Conservation (phyloP, 768 basidiomycete species). For the Rhizopogon vinicolor region DNA sequence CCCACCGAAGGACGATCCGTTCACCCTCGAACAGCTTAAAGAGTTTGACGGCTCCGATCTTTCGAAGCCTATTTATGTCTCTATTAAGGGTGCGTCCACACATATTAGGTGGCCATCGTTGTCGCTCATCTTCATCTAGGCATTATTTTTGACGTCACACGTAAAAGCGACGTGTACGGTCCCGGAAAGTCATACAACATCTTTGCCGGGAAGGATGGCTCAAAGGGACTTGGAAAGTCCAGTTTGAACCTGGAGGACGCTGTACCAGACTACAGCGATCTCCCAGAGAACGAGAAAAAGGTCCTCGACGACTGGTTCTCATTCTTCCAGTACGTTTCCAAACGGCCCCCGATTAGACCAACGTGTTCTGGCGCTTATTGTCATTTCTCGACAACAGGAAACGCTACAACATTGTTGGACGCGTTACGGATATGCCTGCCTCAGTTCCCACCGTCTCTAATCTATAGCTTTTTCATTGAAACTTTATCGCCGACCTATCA, state of each 20-base stretch:
- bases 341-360: neutral
- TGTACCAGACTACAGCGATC: conserved; percentile 74
- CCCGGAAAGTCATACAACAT: conserved; percentile 71
- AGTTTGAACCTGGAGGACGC: conserved; percentile 85
- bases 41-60: conserved; percentile 66
- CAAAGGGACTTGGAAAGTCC: conserved; percentile 83
- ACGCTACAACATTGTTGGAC: conserved; percentile 86
- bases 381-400: conserved; percentile 40
- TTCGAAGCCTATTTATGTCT: conserved; percentile 76
- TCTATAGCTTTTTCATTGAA: neutral
- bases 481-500: neutral
- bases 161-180: conserved; percentile 87
- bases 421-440: conserved; percentile 52
- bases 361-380: neutral
- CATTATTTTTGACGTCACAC: conserved; percentile 85
- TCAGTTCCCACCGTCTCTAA: conserved; percentile 20
- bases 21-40: conserved; percentile 63
- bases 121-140: conserved; percentile 37
- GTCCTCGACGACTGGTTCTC: conserved; percentile 85
- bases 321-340: conserved; percentile 73
- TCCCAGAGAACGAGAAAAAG: conserved; percentile 70
- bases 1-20: conserved; percentile 76
- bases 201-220: conserved; percentile 94
- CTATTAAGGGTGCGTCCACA: conserved; percentile 73
- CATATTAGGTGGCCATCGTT: conserved; percentile 1